Evolutionary conservation across 2,329 filamentous ascomycete species (phyloP), one percentile per base, ranked within the genome.

Genomic region (Claviceps citrina): DNA sequence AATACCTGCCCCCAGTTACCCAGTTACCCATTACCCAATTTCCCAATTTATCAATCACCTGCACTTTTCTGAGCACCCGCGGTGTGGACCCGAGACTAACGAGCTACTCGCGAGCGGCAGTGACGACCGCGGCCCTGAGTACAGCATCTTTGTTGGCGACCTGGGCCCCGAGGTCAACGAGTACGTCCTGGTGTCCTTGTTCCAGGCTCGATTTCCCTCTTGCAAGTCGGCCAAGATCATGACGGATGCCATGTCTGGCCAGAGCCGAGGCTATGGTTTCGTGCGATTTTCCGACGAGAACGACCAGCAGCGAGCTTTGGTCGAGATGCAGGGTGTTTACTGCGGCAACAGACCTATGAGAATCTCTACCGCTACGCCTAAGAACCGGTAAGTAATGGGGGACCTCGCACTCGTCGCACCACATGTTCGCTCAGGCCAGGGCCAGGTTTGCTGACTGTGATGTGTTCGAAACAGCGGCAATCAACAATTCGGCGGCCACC

Each of bases 171-270:
- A 98, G 64, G 91, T 98, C 52, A 98, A 95, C 63, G 91, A 98
- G 67, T 96, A 93, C 56, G 89, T 96, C 43, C 71, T 98, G 44
- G 89, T 96, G 40, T 93, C 87, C 20, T 79, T 98, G 38, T 98
- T 98, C 75, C 89, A 96, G 67, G 81, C 79, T 56, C 85, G 89
- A 46, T 98, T 93, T 71, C 82, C 83, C 0, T 93, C 86, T 7
- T 96, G 89, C 83, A 96, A 96, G 71, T 94, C 86, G 28, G 91
- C 91, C 56, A 98, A 98, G 74, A 98, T 98, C 65, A 98, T 98
- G 91, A 94, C 89, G 45, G 91, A 98, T 56, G 89, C 91, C 45
- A 91, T 96, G 65, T 93, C 83, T 47, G 91, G 91, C 52, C 89
- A 96, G 75, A 95, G 87, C 47, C 86, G 91, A 47, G 91, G 91